Base-by-base conservation (phyloP, 495 filamentous ascomycete species). In the Hypoxylon subgilvum region DNA sequence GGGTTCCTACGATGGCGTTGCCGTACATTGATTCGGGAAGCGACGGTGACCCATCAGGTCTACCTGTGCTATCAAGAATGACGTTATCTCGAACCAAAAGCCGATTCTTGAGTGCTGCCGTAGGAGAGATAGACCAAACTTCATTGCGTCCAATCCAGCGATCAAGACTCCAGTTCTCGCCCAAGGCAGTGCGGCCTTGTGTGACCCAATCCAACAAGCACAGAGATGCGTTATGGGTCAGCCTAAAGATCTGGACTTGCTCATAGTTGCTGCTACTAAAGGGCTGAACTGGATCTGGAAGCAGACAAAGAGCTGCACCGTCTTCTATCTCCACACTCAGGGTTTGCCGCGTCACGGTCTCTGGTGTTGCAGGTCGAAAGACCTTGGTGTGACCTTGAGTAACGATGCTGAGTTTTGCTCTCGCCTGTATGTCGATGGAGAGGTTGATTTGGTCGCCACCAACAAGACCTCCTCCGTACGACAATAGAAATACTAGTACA, bases 311-410 rank as follows among this genome's bases (percentile, higher is more conserved):
- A 2, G 86, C 87, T 2, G 88, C 84, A 27, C 78, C 77, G 2
- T 78, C 63, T 44, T 76, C 77, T 13, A 97, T 75, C 4, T 71
- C 70, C n/a, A 88, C 86, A 25, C 76, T 76, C 47, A 95, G 73
- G 2, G 74, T 73, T 71, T 98, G 94, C 14, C 83, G 74, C 25
- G 88, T 92, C 55, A 88, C 66, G 6, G 82, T 69, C 16, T 79
- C 73, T 35, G 70, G 74, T 41, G 74, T 69, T 7, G 82, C 75
- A 3, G 90, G 86, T 61, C 90, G 91, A 82, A 95, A 98, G 69
- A 98, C 85, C 74, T 97, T 97, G 38, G 94, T 97, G 77, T 89
- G 89, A 30, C 94, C 94, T 76, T 97, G 94, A 0, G 94, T 97
- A 31, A 92, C 89, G 14, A 97, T 83, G 34, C 88, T 86, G 30